Evolutionary conservation across 2,329 filamentous ascomycete species (phyloP).

Genomic region (Claviceps fusiformis): DNA sequence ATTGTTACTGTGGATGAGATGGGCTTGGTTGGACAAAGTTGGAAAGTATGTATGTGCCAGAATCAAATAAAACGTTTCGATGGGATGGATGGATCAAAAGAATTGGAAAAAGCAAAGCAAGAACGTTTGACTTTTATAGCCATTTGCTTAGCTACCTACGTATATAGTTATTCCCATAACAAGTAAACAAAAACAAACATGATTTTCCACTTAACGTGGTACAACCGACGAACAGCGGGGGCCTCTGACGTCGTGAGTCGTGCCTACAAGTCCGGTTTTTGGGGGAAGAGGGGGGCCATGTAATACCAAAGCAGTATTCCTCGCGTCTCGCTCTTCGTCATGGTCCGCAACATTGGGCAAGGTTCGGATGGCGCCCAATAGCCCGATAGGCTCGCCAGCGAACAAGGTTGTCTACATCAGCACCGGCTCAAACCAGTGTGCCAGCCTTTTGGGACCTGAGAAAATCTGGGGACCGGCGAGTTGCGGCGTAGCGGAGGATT

Average conservation of each 20-base stretch:
- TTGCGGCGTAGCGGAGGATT: neutral
- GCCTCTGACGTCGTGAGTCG: conserved; percentile 5
- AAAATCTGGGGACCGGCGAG: neutral
- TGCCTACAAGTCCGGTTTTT: neutral
- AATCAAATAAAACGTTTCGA: too few relatives aligned
- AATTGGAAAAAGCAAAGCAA: neutral
- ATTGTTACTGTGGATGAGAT: neutral
- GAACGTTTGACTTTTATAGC: neutral
- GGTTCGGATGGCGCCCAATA: neutral
- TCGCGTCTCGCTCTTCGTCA: conserved; percentile 22
- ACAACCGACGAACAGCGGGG: conserved; percentile 1
- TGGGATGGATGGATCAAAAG: too few relatives aligned
- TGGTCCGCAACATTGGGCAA: too few relatives aligned
- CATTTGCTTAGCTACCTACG: neutral
- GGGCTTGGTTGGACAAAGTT: too few relatives aligned
- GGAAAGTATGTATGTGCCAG: too few relatives aligned
- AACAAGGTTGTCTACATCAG: too few relatives aligned
- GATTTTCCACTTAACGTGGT: neutral
- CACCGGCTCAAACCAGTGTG: too few relatives aligned
- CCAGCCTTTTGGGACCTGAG: neutral
- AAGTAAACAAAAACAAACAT: neutral
- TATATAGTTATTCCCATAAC: neutral
- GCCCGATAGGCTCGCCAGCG: too few relatives aligned
- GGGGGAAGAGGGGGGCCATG: neutral
- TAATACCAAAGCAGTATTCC: neutral